phyloP scores from a whole-genome alignment of 257 asterid genomes.

The Gardenia jasminoides region DNA sequence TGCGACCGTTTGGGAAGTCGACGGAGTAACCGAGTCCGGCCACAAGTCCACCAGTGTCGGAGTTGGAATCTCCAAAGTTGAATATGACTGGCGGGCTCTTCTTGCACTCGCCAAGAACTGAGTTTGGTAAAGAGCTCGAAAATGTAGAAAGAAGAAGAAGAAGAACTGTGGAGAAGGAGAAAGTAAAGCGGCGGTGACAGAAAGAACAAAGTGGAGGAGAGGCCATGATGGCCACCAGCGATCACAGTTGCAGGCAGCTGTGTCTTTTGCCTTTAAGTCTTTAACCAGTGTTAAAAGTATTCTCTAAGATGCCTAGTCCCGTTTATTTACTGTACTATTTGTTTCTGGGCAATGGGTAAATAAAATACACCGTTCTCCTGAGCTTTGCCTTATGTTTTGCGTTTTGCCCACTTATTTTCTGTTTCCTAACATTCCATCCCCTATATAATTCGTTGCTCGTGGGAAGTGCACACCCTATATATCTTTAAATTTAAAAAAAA shows the following conservation, averaged over 20 bases:
- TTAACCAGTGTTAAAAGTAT: neutral
- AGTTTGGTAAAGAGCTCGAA: conserved; percentile 13
- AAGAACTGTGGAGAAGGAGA: neutral
- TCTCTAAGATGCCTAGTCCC: too few relatives aligned
- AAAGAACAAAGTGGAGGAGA: neutral
- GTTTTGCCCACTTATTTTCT: too few relatives aligned
- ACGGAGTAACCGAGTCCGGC: conserved; percentile 67
- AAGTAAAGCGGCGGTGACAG: conserved; percentile 5
- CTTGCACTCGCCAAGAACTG: conserved; percentile 33
- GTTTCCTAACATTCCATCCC: too few relatives aligned
- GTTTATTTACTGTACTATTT: neutral
- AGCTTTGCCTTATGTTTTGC: too few relatives aligned
- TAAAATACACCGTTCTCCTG: too few relatives aligned
- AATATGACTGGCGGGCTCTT: conserved; percentile 60
- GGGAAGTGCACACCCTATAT: too few relatives aligned
- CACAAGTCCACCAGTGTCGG: conserved; percentile 90
- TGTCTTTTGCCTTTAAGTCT: neutral
- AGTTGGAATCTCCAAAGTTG: conserved; percentile 93
- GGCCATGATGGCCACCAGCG: neutral
- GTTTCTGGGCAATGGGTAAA: too few relatives aligned
- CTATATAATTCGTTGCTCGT: too few relatives aligned
- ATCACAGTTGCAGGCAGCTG: neutral
- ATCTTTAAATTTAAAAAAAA: too few relatives aligned
- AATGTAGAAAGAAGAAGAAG: conserved; percentile 17
- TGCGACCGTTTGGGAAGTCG: conserved; percentile 64